These are phyloP conservation scores for Yamadazyma spencermartinsiae DNA, from an alignment of 1,139 yeast species.

Conservation along the genomic window DNA sequence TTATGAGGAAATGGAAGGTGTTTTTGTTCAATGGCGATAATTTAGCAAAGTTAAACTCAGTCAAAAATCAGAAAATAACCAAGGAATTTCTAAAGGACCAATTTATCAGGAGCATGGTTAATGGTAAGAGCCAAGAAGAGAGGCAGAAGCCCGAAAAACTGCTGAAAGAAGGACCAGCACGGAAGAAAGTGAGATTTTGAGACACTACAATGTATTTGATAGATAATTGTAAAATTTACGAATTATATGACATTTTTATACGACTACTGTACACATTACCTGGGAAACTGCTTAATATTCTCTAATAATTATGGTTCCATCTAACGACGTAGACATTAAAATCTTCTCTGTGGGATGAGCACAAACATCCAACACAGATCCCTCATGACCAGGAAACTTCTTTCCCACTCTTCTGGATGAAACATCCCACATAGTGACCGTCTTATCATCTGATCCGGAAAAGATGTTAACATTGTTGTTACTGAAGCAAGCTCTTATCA, in stretches of 20 bases:
- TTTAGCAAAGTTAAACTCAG: constrained; percentile 32
- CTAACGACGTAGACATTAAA: constrained; percentile 47
- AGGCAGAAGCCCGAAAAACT: constrained; percentile 1
- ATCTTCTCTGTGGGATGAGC: constrained; percentile 41
- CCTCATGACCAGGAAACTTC: constrained; percentile 60
- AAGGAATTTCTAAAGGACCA: constrained; percentile 24
- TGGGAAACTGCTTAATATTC: not conserved
- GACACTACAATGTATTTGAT: too few relatives aligned
- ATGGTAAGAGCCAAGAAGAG: constrained; percentile 15
- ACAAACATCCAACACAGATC: constrained; percentile 62
- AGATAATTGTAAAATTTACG: too few relatives aligned
- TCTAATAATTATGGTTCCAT: constrained; percentile 51
- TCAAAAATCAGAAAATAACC: constrained; percentile 24
- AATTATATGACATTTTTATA: too few relatives aligned
- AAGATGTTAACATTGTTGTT: constrained; percentile 37
- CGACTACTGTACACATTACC: too few relatives aligned
- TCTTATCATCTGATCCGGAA: constrained; percentile 65
- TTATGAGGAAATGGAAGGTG: constrained; percentile 38
- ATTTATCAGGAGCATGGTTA: constrained; percentile 21
- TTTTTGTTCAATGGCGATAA: constrained; percentile 48
- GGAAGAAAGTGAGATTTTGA: constrained; percentile 29
- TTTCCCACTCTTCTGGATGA: constrained; percentile 45
- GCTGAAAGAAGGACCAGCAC: constrained; percentile 8
- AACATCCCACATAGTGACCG: constrained; percentile 64
- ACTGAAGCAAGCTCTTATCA: constrained; percentile 51